phyloP scores from a whole-genome alignment of 148 eudicot genomes.

The Cornus kousa region DNA sequence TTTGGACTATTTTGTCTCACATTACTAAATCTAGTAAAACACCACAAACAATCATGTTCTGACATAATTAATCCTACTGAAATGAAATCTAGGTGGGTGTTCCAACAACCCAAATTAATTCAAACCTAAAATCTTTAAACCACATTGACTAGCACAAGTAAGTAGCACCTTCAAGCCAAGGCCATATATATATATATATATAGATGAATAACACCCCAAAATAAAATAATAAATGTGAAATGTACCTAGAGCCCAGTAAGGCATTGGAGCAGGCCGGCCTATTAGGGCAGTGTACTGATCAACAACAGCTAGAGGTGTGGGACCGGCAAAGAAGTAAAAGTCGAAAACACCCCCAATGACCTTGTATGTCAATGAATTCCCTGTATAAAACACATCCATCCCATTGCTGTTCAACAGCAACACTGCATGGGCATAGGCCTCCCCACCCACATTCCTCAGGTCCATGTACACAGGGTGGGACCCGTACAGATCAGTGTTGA shows the following conservation, averaged over 20 bases:
- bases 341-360: slow-evolving; percentile 95
- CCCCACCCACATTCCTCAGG: slow-evolving; percentile 64
- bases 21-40: too few species aligned
- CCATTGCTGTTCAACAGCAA: slow-evolving; percentile 87
- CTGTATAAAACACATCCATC: slow-evolving; percentile 85
- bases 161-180: too few species aligned
- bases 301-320: slow-evolving; percentile 74
- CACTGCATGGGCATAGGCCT: slow-evolving; percentile 66
- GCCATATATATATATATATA: too few species aligned
- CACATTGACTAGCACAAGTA: too few species aligned
- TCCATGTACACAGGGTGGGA: slow-evolving; percentile 98
- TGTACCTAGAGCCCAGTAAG: slow-evolving; percentile 92
- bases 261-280: slow-evolving; percentile 98
- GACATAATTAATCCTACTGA: too few species aligned
- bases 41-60: too few species aligned
- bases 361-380: slow-evolving; percentile 79
- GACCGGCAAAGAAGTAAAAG: slow-evolving; percentile 87
- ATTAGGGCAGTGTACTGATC: slow-evolving; percentile 86
- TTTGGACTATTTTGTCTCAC: too few species aligned
- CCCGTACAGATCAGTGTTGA: slow-evolving; percentile 83
- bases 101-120: too few species aligned
- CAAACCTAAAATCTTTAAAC: too few species aligned
- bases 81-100: too few species aligned
- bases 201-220: too few species aligned
- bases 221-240: slow-evolving; percentile 1